Evolutionary conservation across 225 moss, liverwort and hornwort genomes (phyloP), one percentile per base, ranked within the genome.

Genomic region (Antitrichia curtipendula): DNA sequence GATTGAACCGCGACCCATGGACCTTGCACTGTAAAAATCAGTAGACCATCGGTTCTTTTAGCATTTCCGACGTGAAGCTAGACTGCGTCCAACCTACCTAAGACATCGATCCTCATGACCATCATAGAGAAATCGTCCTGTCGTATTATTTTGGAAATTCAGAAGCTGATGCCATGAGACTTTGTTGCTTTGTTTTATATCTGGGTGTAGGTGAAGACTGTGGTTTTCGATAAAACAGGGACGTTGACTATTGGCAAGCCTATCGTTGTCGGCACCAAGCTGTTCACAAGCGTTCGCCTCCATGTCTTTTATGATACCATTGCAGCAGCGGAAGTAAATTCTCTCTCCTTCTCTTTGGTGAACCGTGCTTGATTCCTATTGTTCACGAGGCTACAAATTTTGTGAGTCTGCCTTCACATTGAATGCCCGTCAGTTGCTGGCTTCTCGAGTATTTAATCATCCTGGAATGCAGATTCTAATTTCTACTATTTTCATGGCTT

Each of bases 221-320:
- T 99, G 25, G 91, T 99, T 70, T 99, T 99, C 75, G 98, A 99
- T 85, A 99, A 99, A 86, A 99, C 99, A 69, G 99, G 99, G 74
- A 99, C 97, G 73, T 84, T 99, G 79, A 99, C 99, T 7, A 91
- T 91, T 27, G 99, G 99, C 87, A 99, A 95, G 91, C 99, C 99
- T 12, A 50, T 97, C 58, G 99, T 99, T 47, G 99, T 99, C 22
- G 93, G 91, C 79, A 97, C 97, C 75, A 99, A 99, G 90, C 94
- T 99, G 20, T 96, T 95, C 83, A 96, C 95, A 85, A 94, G 89
- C 40, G 90, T 99, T 89, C 95, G 93, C 87, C 94, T 99, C 53
- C 96, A 92, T 77, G 92, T 92, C 83, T 96, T 99, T 76, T 97
- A 94, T 87, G 90, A 88, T 56, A 95, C 93, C 65, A 89, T 97